Evolutionary conservation across 768 basidiomycete genomes (phyloP).

Genomic region (Rossbeevera mucosa): DNA sequence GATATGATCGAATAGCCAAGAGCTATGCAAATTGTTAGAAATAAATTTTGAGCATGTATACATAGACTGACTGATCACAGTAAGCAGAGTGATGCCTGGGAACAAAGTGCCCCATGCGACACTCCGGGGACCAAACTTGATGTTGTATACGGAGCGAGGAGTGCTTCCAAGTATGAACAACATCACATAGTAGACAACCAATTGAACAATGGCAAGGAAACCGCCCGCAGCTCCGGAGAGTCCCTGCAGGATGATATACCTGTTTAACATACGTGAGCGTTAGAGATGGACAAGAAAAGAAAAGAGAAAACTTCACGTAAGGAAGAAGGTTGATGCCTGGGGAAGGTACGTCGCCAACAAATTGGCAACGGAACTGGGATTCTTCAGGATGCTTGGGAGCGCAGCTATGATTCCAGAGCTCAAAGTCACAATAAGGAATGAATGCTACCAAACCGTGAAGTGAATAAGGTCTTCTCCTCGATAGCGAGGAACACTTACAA

Average conservation of each 20-base stretch:
- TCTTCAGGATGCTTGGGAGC: conserved; percentile 54
- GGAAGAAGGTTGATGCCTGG: conserved; percentile 82
- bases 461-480: background rate
- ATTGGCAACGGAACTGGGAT: conserved; percentile 65
- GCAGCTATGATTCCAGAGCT: conserved; percentile 79
- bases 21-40: conserved; percentile 35
- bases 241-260: conserved; percentile 77
- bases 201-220: conserved; percentile 70
- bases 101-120: conserved; percentile 76
- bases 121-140: conserved; percentile 68
- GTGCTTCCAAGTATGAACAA: conserved; percentile 84
- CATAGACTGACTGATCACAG: conserved; percentile 66
- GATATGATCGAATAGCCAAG: conserved; percentile 85
- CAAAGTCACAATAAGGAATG: conserved; percentile 87
- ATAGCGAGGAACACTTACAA: conserved; percentile 49
- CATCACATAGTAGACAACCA: conserved; percentile 88
- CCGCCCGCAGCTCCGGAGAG: conserved; percentile 75
- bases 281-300: background rate
- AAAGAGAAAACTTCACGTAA: conserved; percentile 50
- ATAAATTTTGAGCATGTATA: background rate
- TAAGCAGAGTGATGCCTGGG: conserved; percentile 68
- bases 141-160: conserved; percentile 75
- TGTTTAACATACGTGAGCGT: conserved; percentile 22
- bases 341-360: conserved; percentile 79
- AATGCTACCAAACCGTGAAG: conserved; percentile 52